These are phyloP conservation scores for Salmacisia buchloeana DNA, from an alignment of 1,284 basidiomycete genomes.

Conservation along the genomic window DNA sequence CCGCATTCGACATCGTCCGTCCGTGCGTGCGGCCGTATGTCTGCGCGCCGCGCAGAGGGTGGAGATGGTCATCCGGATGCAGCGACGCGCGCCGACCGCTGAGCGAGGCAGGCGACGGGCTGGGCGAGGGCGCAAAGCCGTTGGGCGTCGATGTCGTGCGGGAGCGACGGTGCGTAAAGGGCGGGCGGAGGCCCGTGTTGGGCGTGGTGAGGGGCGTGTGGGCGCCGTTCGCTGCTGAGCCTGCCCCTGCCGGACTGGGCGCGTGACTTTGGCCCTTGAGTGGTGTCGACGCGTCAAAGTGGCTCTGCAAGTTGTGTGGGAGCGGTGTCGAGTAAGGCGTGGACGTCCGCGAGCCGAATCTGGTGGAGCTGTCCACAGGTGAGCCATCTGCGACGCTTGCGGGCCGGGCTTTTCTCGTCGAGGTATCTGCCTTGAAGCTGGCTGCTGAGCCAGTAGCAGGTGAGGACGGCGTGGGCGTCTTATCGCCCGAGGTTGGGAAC, in stretches of 20 bases:
- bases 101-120: neutral
- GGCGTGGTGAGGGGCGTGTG: too few relatives aligned
- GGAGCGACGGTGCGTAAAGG: slow-evolving; percentile 3
- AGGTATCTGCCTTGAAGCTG: neutral
- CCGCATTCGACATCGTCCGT: neutral
- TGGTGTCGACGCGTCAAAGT: neutral
- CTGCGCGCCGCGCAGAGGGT: neutral
- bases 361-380: neutral
- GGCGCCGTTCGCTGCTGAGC: too few relatives aligned
- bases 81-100: neutral
- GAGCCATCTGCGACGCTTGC: neutral
- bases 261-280: neutral
- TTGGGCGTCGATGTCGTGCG: neutral
- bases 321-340: neutral
- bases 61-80: neutral
- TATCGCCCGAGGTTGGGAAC: neutral
- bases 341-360: neutral
- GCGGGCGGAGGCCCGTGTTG: neutral
- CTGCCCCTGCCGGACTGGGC: neutral
- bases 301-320: neutral
- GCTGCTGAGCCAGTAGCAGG: neutral
- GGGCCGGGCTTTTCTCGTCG: neutral
- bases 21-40: neutral
- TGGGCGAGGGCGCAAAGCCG: neutral
- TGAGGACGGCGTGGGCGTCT: neutral